Base-by-base conservation (phyloP, 129 eudicot species). In the Flaveria linearis region DNA sequence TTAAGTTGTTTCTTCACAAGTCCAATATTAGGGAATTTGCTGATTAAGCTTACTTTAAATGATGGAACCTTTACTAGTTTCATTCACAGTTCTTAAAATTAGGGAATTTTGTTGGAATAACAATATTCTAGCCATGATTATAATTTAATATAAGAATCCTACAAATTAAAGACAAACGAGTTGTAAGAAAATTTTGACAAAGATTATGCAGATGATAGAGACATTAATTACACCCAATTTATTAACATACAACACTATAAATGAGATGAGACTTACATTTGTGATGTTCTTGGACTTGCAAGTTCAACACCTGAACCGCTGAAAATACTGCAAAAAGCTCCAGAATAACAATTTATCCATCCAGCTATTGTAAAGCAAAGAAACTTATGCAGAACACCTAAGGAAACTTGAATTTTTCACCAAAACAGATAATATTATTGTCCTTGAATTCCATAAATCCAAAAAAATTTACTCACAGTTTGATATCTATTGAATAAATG, bases 271-370 rank as follows among this genome's bases (percentile, higher is more conserved):
- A 36, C 61, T 62, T 88, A 93, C 98, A 93, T 83, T 84, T 88
- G 85, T 91, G 98, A 78, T 93, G 97, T 79, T 93, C 98, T 80
- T 93, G 86, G 49, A 85, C 73, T 74, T 23, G 96, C 85, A 78
- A 93, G 84, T 72, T 93, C 98, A 71, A 93, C 82, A 5, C 98
- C 98, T 22, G 98, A 93, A 93, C 97, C 3, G 97, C 98, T 33
- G 98, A 90, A 79, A 93, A 90, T 36, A 93, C 98, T 93, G 88
- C 89, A 85, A 81, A 56, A 55, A 56, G 70, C 33, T 68, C 16
- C 77, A 68, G 13, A 9, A 45, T 56, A 67, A 72, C 26, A 51
- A 47, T 17, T 4, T 73, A 72, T 80, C 71, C 68, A 30, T 52
- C 65, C 45, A 45, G 46, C 8, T 63, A 74, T 61, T 63, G 65